Base-by-base conservation (phyloP, 1,284 basidiomycete genomes). In the Limonomyces culmigenus region DNA sequence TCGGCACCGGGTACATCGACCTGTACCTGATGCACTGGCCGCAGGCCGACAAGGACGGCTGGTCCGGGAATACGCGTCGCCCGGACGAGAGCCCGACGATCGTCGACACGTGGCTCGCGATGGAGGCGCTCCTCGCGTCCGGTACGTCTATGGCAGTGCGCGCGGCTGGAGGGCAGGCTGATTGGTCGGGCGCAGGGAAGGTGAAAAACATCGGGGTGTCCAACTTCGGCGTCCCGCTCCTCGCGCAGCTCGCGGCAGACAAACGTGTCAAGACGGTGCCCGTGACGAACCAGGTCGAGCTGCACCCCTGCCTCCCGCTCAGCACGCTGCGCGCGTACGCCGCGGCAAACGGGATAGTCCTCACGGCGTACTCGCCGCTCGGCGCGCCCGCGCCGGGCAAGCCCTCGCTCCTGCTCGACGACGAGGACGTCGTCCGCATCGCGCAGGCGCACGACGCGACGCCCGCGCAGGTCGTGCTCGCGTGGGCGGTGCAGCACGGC, bases 131-230 rank as follows among this genome's bases (percentile, higher is more conserved):
- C n/a, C n/a, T n/a, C n/a, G n/a, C 77, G 66, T 75, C 74, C 38
- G 23, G 83, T 84, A 43, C 80, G 80, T 13, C 75, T 85, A 35
- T 80, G 76, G 54, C 86, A 85, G 59, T 85, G n/a, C n/a, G n/a
- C n/a, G n/a, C n/a, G n/a, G n/a, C n/a, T n/a, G n/a, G n/a, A n/a
- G n/a, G n/a, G n/a, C n/a, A n/a, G n/a, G n/a, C n/a, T n/a, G n/a
- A n/a, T n/a, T n/a, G n/a, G n/a, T 50, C 80, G 49, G 53, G 50
- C 13, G 49, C 78, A 12, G 50, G 63, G 2, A 59, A 84, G 20
- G 61, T 86, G 4, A 56, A 77, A 48, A 56, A 41, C 65, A 83
- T 41, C 65, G 67, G 16, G 78, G 87, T 44, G 60, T 71, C 46
- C 39, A 55, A 54, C 47, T 50, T 51, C 36, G 47, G 48, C 25